These are phyloP conservation scores for Aureobasidium sp. DNA, from an alignment of 2,329 filamentous ascomycete species.

Conservation along the genomic window DNA sequence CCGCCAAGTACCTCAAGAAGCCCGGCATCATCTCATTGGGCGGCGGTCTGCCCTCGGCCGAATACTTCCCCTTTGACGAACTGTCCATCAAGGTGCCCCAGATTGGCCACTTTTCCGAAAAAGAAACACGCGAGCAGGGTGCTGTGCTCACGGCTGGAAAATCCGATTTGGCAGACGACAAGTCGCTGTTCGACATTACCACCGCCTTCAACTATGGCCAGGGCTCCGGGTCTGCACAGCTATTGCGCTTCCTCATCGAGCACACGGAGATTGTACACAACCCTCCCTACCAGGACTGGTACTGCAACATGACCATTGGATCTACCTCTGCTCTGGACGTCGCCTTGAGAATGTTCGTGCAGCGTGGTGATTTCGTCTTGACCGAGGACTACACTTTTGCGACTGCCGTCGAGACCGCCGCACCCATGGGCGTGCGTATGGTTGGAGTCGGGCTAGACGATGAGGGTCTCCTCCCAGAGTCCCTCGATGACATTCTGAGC, in stretches of 20 bases:
- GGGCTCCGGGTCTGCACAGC: conserved; percentile 72
- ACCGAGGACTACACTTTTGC: conserved; percentile 91
- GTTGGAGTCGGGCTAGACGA: conserved; percentile 56
- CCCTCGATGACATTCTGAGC: conserved; percentile 53
- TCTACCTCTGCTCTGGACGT: conserved; percentile 82
- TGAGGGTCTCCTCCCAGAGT: conserved; percentile 53
- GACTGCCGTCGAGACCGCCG: conserved; percentile 58
- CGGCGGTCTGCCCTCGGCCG: conserved; percentile 77
- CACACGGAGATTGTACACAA: conserved; percentile 86
- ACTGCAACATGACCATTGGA: conserved; percentile 71
- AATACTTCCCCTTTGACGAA: conserved; percentile 86
- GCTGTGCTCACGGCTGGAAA: conserved; percentile 62
- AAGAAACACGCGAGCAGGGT: conserved; percentile 53
- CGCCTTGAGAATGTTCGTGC: conserved; percentile 70
- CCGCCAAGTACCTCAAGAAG: conserved; percentile 67
- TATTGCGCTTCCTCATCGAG: conserved; percentile 85
- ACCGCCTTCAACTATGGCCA: conserved; percentile 92
- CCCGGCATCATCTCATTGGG: conserved; percentile 86
- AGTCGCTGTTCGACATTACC: conserved; percentile 62
- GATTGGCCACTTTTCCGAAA: conserved; percentile 60
- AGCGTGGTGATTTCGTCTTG: conserved; percentile 66
- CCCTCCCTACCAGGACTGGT: conserved; percentile 87
- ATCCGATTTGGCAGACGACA: conserved; percentile 64
- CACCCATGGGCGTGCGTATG: conserved; percentile 53
- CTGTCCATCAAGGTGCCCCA: conserved; percentile 65